phyloP scores from a whole-genome alignment of 2,329 filamentous ascomycete genomes.

The Penicillium sp. region DNA sequence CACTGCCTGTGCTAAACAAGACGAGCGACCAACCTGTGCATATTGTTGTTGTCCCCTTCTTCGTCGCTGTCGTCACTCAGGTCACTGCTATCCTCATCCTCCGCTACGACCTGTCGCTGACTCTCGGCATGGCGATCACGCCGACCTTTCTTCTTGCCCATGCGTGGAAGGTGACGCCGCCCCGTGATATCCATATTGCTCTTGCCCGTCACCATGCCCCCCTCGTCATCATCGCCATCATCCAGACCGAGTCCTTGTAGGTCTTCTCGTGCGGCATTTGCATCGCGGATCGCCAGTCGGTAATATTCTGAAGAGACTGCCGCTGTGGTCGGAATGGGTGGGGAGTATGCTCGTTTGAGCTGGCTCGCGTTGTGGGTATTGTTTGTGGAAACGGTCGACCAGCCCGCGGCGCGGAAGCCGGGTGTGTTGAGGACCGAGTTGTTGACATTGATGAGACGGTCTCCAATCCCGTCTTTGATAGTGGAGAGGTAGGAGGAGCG shows the following conservation, averaged over 20 bases:
- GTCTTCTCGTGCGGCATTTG: slow-evolving; percentile 29
- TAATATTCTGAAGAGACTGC: slow-evolving; percentile 63
- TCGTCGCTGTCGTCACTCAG: slow-evolving; percentile 66
- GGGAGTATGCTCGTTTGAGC: slow-evolving; percentile 63
- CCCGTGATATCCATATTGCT: slow-evolving; percentile 57
- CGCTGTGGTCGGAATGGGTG: slow-evolving; percentile 59
- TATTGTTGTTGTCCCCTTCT: slow-evolving; percentile 50
- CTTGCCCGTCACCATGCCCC: slow-evolving; percentile 61
- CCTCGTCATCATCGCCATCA: slow-evolving; percentile 60
- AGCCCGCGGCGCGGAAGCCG: slow-evolving; percentile 63
- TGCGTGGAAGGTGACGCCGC: slow-evolving; percentile 37
- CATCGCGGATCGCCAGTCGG: slow-evolving; percentile 44
- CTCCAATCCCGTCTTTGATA: slow-evolving; percentile 64
- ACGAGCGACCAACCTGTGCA: slow-evolving; percentile 31
- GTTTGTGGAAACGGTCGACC: slow-evolving; percentile 46
- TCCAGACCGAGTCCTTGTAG: slow-evolving; percentile 37
- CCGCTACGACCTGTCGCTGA: slow-evolving; percentile 54
- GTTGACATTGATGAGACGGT: slow-evolving; percentile 64
- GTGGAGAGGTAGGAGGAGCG: slow-evolving; percentile 62
- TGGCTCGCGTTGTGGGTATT: slow-evolving; percentile 47
- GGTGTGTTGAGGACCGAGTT: slow-evolving; percentile 61
- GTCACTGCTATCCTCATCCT: slow-evolving; percentile 66
- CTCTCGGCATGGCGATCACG: slow-evolving; percentile 47
- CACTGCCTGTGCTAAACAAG: neutral
- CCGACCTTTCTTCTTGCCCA: slow-evolving; percentile 32